Conservation (phyloP, 2,329 filamentous ascomycete species). For the Pseudocercospora crystallina region DNA sequence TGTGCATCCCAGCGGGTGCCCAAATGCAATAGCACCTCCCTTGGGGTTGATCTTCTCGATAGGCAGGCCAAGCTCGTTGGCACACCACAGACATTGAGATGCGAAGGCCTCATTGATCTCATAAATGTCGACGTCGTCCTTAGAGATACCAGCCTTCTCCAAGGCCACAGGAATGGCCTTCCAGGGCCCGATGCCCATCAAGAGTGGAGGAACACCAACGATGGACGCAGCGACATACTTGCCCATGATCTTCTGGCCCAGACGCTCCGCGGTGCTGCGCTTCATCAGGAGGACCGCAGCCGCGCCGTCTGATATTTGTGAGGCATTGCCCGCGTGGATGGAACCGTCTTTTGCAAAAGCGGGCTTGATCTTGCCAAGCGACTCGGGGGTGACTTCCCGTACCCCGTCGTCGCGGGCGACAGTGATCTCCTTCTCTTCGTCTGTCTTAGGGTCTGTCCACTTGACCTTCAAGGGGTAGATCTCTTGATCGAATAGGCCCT, state of each 20-base stretch:
- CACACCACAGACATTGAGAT: constrained; percentile 89
- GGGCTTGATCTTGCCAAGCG: constrained; percentile 83
- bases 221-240: constrained; percentile 86
- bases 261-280: constrained; percentile 81
- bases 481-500: constrained; percentile 89
- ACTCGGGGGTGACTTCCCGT: constrained; percentile 80
- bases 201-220: constrained; percentile 84
- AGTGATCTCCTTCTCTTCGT: constrained; percentile 78
- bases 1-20: constrained; percentile 91
- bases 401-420: constrained; percentile 87
- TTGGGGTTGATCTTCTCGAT: constrained; percentile 92
- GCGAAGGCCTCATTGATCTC: constrained; percentile 99
- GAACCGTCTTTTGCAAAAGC: constrained; percentile 88
- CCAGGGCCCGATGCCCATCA: constrained; percentile 96
- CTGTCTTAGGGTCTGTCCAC: constrained; percentile 86
- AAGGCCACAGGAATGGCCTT: constrained; percentile 93
- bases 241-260: constrained; percentile 85
- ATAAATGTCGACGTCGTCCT: constrained; percentile 91
- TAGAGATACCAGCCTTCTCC: constrained; percentile 78
- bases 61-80: constrained; percentile 80
- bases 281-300: constrained; percentile 95
- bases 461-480: constrained; percentile 84
- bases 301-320: constrained; percentile 92
- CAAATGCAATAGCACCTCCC: constrained; percentile 90
- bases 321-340: constrained; percentile 96